A percentile compares a stretch with the other conserved stretches of the same genome.
Conservation (phyloP, 2,329 filamentous ascomycete genomes). For the Sporothrix globosa region DNA sequence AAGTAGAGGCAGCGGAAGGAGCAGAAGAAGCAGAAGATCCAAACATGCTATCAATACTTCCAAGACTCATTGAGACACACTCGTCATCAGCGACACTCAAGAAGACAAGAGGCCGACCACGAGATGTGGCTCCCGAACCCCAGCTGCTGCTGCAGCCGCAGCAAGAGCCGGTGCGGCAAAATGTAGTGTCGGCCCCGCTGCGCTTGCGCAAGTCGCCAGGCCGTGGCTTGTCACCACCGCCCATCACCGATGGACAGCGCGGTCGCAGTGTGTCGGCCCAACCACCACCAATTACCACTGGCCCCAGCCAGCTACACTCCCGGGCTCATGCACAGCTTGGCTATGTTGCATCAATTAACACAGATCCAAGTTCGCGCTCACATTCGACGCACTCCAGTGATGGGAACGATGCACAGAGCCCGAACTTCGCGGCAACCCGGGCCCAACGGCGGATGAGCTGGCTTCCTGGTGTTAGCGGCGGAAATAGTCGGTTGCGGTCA, state of each 20-base stretch:
- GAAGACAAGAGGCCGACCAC: constrained; percentile 31
- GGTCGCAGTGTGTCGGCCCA: constrained; percentile 56
- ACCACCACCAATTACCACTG: constrained; percentile 39
- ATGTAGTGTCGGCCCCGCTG: constrained; percentile 31
- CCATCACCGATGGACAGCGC: constrained; percentile 42
- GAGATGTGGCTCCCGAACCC: constrained; percentile 3
- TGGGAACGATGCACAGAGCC: constrained; percentile 48
- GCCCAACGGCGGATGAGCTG: constrained; percentile 57
- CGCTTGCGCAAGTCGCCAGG: constrained; percentile 38
- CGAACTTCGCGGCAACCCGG: constrained; percentile 45
- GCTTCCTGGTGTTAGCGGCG: constrained; percentile 50
- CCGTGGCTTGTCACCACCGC: constrained; percentile 42
- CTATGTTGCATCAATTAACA: constrained; percentile 43
- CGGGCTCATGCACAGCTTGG: constrained; percentile 41
- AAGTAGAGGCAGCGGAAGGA: not conserved
- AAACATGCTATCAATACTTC: constrained; percentile 24
- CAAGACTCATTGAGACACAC: constrained; percentile 26
- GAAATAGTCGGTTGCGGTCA: constrained; percentile 52
- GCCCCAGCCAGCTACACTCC: constrained; percentile 5
- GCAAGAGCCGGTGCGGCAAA: constrained; percentile 23
- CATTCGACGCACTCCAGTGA: constrained; percentile 45
- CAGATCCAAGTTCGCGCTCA: constrained; percentile 40
- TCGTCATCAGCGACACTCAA: constrained; percentile 29
- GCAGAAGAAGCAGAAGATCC: constrained; percentile 13
- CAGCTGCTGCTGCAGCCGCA: constrained; percentile 6